Conservation (phyloP, 148 eudicot species). For the Beta vulgaris region DNA sequence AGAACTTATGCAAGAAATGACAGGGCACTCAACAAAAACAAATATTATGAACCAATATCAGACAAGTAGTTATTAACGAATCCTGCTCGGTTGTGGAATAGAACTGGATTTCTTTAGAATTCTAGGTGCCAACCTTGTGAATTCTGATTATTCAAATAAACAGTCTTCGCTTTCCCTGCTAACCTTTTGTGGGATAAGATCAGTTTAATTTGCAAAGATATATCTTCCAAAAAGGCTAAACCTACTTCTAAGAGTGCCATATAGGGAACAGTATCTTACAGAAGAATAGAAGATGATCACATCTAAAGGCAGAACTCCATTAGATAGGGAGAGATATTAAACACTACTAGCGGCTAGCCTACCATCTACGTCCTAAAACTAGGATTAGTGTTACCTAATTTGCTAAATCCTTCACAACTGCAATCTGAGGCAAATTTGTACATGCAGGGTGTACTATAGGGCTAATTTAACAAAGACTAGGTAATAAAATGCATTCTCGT, state of each 20-base stretch:
- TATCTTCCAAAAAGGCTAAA: conserved; percentile 33
- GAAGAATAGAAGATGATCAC: conserved; percentile 5
- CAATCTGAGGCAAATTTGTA: no score
- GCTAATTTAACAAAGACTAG: no score
- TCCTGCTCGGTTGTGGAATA: conserved; percentile 9
- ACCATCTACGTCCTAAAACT: background rate
- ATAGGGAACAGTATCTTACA: conserved; percentile 15
- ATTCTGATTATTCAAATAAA: conserved; percentile 1
- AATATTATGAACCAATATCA: conserved; percentile 16
- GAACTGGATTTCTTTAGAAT: conserved; percentile 21
- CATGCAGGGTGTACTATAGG: no score
- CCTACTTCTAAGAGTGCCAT: conserved; percentile 17
- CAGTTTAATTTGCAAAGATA: conserved; percentile 17
- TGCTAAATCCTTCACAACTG: no score
- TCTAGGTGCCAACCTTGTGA: conserved; percentile 17
- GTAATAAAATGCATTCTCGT: no score
- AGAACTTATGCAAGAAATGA: conserved; percentile 45
- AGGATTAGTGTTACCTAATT: no score
- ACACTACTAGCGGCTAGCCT: background rate
- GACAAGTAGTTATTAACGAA: no score
- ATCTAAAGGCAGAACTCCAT: background rate
- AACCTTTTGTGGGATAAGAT: conserved; percentile 14
- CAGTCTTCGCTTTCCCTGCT: conserved; percentile 15
- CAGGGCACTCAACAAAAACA: conserved; percentile 35
- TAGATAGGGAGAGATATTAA: background rate